Percentiles rank a stretch among this genome's conserved stretches.
Conservation (phyloP, 768 basidiomycete species). For the Termitomyces eurrhizus region DNA sequence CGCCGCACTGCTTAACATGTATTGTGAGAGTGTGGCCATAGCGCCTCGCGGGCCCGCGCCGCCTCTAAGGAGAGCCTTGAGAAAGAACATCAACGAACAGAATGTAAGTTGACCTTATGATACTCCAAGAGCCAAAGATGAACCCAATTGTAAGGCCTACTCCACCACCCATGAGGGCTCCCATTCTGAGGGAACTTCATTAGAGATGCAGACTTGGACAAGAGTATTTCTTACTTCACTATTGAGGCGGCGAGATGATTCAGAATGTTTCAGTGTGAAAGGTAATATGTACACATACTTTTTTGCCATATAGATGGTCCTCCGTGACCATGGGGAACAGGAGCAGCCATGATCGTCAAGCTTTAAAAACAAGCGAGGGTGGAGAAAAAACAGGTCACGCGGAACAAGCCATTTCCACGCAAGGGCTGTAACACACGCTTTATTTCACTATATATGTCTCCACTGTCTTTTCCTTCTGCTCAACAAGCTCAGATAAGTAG, state of each 20-base stretch:
- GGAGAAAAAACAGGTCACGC: slow-evolving; percentile 16
- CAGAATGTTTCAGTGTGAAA: slow-evolving; percentile 5
- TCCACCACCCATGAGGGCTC: slow-evolving; percentile 87
- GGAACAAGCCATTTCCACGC: not conserved
- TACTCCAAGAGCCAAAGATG: slow-evolving; percentile 92
- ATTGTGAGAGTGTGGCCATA: slow-evolving; percentile 90
- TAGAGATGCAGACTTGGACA: slow-evolving; percentile 8
- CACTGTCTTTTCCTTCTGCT: slow-evolving; percentile 62
- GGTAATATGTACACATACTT: slow-evolving; percentile 38
- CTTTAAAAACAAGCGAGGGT: not conserved
- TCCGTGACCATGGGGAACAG: slow-evolving; percentile 30
- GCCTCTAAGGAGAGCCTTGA: slow-evolving; percentile 43
- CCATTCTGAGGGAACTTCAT: slow-evolving; percentile 59
- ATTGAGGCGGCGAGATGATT: slow-evolving; percentile 2
- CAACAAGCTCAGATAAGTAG: slow-evolving; percentile 86
- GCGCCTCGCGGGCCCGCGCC: slow-evolving; percentile 90
- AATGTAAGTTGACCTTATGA: slow-evolving; percentile 62
- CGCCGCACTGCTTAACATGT: slow-evolving; percentile 97
- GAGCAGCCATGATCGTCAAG: slow-evolving; percentile 17
- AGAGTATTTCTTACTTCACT: slow-evolving; percentile 52
- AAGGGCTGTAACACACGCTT: not conserved
- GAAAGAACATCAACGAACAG: not conserved
- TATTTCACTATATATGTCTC: slow-evolving; percentile 11
- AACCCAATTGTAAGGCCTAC: slow-evolving; percentile 97
- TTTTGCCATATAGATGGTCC: slow-evolving; percentile 76